These are phyloP conservation scores for Botryotinia narcissicola DNA, from an alignment of 2,329 filamentous ascomycete species.

Conservation along the genomic window DNA sequence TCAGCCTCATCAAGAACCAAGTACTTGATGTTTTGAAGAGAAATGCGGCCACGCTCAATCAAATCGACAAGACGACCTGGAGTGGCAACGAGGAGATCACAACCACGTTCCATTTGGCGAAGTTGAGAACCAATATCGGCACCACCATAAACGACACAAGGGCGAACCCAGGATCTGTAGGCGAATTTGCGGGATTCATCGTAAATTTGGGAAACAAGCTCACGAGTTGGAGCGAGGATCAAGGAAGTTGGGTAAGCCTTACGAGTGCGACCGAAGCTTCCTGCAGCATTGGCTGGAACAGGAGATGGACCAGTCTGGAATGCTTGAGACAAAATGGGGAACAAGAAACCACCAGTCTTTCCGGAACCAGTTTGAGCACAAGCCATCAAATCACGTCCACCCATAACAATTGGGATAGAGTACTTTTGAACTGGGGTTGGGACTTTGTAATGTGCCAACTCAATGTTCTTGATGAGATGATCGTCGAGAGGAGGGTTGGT, in stretches of 20 bases:
- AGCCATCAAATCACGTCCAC: slow-evolving; percentile 96
- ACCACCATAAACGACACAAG: slow-evolving; percentile 98
- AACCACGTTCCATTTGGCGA: slow-evolving; percentile 95
- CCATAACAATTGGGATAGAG: slow-evolving; percentile 98
- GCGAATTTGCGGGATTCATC: slow-evolving; percentile 97
- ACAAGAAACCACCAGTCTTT: slow-evolving; percentile 99
- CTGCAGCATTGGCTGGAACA: slow-evolving; percentile 59
- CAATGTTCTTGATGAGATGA: slow-evolving; percentile 89
- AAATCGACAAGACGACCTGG: slow-evolving; percentile 96
- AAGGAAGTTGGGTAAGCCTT: slow-evolving; percentile 97
- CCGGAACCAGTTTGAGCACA: slow-evolving; percentile 99
- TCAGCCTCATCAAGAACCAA: slow-evolving; percentile 98
- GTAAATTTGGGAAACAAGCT: slow-evolving; percentile 97
- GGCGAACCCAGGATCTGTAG: slow-evolving; percentile 97
- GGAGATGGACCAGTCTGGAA: slow-evolving; percentile 83
- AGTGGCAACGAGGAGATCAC: slow-evolving; percentile 94
- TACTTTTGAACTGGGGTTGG: slow-evolving; percentile 99
- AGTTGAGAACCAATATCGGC: slow-evolving; percentile 98
- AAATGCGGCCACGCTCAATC: slow-evolving; percentile 97
- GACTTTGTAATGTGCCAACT: slow-evolving; percentile 88
- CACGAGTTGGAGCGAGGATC: slow-evolving; percentile 94
- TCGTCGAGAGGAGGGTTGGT: slow-evolving; percentile 93
- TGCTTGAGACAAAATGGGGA: slow-evolving; percentile 97
- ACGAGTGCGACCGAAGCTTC: slow-evolving; percentile 86
- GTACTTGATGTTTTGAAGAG: slow-evolving; percentile 98